phyloP scores from a whole-genome alignment of 352 stramenopile genomes.

The Phytopythium oedochilum region DNA sequence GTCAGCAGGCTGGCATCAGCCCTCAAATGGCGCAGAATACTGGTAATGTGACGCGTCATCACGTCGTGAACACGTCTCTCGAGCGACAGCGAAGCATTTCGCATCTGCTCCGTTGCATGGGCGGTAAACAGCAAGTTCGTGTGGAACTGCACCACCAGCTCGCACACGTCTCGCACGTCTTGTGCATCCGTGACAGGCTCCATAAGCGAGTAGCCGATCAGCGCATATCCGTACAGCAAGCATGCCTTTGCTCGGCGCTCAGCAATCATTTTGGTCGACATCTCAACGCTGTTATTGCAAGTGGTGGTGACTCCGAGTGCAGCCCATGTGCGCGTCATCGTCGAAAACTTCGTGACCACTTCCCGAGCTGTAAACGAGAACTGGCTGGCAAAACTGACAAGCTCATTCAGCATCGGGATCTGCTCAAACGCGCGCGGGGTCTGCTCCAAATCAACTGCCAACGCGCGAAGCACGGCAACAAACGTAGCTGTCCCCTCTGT shows the following conservation, averaged over 20 bases:
- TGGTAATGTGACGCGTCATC: constrained; percentile 21
- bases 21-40: background rate
- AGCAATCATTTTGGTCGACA: background rate
- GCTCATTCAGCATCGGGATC: constrained; percentile 31
- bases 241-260: constrained; percentile 33
- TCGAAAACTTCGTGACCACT: constrained; percentile 16
- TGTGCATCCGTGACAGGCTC: background rate
- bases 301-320: background rate
- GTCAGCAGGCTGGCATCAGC: background rate
- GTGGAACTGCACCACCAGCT: constrained; percentile 42
- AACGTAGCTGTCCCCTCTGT: constrained; percentile 10
- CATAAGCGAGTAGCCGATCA: constrained; percentile 22
- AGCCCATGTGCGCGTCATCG: constrained; percentile 26
- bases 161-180: constrained; percentile 23
- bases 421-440: constrained; percentile 22
- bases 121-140: constrained; percentile 11
- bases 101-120: background rate
- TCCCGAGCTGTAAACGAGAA: constrained; percentile 9
- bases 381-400: constrained; percentile 25
- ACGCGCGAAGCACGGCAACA: constrained; percentile 9
- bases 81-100: background rate
- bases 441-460: constrained; percentile 19
- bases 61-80: constrained; percentile 20
- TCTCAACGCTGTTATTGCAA: too few relatives aligned
- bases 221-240: constrained; percentile 35